Base-by-base conservation (phyloP, 1,284 basidiomycete species). In the Anthracocystis panici-leucophaei region DNA sequence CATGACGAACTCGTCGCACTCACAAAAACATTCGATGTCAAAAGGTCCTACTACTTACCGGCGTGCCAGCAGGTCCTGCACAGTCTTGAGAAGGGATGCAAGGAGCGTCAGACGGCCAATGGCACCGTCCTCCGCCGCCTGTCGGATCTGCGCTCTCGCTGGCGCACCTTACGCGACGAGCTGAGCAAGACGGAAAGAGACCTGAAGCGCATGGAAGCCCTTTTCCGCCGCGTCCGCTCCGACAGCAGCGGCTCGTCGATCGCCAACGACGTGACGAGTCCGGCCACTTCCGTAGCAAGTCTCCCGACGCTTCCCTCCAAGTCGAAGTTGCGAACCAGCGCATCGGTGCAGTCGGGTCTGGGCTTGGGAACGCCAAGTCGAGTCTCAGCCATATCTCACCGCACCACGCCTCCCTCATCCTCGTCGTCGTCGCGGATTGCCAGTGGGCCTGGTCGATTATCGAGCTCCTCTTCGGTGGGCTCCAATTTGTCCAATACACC, bases 31-130 rank as follows among this genome's bases (percentile, higher is more conserved):
- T 76, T 82, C 48, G 56, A 61, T n/a, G 75, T 80, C 33, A 83
- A 83, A 65, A 71, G 60, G 58, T 57, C 92, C 90, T 93, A 93
- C 85, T 98, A 98, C 84, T 91, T 93, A 86, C 94, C 95, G 0
- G 94, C 94, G 23, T 93, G 93, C 4, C 92, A 91, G 12, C 94
- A 95, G 84, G 94, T 95, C 42, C 88, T 98, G n/a, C 90, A 91
- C 21, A 94, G 95, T 78, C 92, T 97, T 79, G 93, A 94, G 83
- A 95, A 93, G 84, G 93, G 93, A 41, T 92, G 97, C 31, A 89
- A 90, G 66, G 93, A 96, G 74, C 90, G 94, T 54, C 91, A 93
- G 1, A 96, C 94, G 18, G 94, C 93, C 88, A 97, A 98, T 74
- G 96, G 96, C 3, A 94, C 96, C 86, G 92, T 94, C 27, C 86